Conservation (phyloP, 192 early-diverging fungal genomes). For the Obelidium mucronatum region DNA sequence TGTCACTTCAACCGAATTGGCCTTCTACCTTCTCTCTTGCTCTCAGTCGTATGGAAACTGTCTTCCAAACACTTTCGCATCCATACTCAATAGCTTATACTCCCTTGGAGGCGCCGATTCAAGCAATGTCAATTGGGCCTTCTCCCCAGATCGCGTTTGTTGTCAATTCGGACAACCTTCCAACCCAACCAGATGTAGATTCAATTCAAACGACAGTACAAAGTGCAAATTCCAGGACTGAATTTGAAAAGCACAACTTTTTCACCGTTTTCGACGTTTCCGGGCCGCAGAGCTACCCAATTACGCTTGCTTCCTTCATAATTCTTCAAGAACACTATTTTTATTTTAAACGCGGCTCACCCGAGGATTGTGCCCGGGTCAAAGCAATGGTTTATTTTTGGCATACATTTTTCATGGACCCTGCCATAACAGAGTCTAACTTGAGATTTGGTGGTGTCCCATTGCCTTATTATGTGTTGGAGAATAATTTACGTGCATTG, state of each 20-base stretch:
- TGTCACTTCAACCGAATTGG: background rate
- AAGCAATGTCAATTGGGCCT: background rate
- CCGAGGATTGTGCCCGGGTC: conserved; percentile 2
- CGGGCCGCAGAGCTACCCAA: background rate
- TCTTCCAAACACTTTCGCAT: background rate
- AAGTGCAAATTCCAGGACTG: too few relatives aligned
- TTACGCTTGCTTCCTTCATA: background rate
- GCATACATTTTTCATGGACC: background rate
- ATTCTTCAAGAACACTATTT: conserved; percentile 10
- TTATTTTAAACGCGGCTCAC: background rate
- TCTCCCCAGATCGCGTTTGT: background rate
- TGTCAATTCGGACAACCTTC: background rate
- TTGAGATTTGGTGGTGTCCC: background rate
- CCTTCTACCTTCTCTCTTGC: background rate
- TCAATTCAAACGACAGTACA: too few relatives aligned
- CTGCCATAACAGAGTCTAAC: background rate
- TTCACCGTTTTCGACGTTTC: background rate
- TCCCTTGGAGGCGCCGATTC: background rate
- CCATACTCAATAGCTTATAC: conserved; percentile 8
- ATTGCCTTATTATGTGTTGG: background rate
- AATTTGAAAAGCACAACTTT: background rate
- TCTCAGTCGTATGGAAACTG: background rate
- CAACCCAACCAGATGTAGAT: too few relatives aligned
- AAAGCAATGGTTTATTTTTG: background rate
- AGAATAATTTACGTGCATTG: conserved; percentile 3